These are phyloP conservation scores for Malassezia equina DNA, from an alignment of 1,284 basidiomycete species.

Conservation along the genomic window DNA sequence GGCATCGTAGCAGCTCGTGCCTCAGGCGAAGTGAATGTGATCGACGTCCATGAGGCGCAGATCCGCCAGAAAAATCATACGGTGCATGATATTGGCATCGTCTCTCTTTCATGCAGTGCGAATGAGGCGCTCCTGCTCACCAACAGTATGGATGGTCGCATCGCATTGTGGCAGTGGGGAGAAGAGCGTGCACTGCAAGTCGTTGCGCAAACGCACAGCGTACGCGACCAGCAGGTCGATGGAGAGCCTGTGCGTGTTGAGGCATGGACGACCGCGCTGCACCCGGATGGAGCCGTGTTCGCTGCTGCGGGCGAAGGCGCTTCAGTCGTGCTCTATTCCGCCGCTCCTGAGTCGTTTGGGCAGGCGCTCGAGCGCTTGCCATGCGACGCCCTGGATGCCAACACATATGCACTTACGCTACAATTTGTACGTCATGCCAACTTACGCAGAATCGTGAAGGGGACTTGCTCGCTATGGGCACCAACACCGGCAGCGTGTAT, in stretches of 20 bases:
- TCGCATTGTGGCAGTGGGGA: constrained; percentile 11
- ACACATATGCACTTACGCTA: neutral
- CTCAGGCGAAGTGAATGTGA: neutral
- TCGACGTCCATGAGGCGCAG: constrained; percentile 3
- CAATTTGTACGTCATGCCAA: constrained; percentile 4
- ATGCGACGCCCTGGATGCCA: neutral
- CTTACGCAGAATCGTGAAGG: constrained; percentile 13
- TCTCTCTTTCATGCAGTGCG: neutral
- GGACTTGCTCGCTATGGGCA: constrained; percentile 10
- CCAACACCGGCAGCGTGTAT: constrained; percentile 6
- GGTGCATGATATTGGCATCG: constrained; percentile 8
- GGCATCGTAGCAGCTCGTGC: constrained; percentile 4
- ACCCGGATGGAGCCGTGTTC: constrained; percentile 1
- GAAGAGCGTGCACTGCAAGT: neutral
- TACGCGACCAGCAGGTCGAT: neutral
- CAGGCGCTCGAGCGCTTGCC: neutral
- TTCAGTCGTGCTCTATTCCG: neutral
- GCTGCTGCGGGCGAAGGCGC: constrained; percentile 3
- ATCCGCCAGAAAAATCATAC: neutral
- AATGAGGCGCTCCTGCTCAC: neutral
- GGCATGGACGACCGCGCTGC: constrained; percentile 9
- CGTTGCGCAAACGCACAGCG: neutral
- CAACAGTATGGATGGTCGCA: constrained; percentile 10
- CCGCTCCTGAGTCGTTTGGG: constrained; percentile 9
- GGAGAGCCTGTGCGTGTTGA: neutral